A percentile compares a stretch with the other conserved stretches of the same genome.
Conservation (phyloP, 1,284 basidiomycete species). For the Cutaneotrichosporon sp. region DNA sequence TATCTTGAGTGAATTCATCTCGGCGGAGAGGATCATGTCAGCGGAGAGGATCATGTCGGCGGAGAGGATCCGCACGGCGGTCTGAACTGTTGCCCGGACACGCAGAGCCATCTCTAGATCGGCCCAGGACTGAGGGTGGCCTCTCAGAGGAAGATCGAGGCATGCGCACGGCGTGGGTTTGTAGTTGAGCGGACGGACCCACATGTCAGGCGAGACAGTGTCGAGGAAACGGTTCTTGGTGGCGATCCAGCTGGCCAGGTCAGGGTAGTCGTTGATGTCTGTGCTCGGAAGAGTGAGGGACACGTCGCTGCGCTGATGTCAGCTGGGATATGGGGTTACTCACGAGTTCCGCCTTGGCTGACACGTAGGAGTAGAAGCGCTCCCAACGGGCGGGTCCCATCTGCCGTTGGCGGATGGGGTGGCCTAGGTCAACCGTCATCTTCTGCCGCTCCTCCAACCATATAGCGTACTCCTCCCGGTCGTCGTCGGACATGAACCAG, state of each 20-base stretch:
- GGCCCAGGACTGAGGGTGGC: neutral
- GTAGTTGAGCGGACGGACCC: neutral
- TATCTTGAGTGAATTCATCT: no score
- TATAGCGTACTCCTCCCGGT: neutral
- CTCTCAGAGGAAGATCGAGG: neutral
- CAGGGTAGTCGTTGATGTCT: neutral
- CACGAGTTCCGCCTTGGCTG: neutral
- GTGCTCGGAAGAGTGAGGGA: neutral
- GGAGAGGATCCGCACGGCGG: neutral
- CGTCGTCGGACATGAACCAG: conserved; percentile 14
- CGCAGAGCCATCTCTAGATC: neutral
- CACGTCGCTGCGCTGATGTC: neutral
- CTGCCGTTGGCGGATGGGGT: neutral
- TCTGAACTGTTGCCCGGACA: neutral
- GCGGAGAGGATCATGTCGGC: no score
- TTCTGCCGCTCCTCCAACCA: neutral
- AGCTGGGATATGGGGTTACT: neutral
- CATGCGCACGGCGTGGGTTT: neutral
- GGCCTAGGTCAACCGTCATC: neutral
- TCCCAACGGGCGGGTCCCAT: neutral
- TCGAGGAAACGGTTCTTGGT: neutral
- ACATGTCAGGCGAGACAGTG: neutral
- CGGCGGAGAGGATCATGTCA: no score
- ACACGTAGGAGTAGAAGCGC: neutral
- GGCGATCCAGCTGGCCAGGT: neutral